Conservation (phyloP, 2,329 filamentous ascomycete species). For the Pseudogymnoascus pannorum region DNA sequence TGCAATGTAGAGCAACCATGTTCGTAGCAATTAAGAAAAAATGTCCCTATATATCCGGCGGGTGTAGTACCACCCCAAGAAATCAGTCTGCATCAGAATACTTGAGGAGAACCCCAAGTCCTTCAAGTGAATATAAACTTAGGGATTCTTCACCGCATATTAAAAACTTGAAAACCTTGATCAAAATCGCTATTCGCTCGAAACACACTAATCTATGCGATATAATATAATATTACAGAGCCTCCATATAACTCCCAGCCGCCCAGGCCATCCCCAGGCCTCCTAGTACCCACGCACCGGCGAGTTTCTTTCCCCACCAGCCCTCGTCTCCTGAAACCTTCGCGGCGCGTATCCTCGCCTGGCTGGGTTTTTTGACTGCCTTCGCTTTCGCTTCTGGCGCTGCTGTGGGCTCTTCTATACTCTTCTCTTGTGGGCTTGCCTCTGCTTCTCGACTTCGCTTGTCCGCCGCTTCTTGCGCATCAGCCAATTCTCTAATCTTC, state of each 20-base stretch:
- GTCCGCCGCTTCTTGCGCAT: constrained; percentile 35
- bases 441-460: constrained; percentile 28
- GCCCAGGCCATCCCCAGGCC: constrained; percentile 55
- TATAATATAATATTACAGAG: constrained; percentile 1
- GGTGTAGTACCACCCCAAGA: too few relatives aligned
- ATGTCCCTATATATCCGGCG: too few relatives aligned
- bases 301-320: constrained; percentile 59
- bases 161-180: neutral
- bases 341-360: constrained; percentile 39
- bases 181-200: constrained; percentile 4
- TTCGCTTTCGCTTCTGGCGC: constrained; percentile 23
- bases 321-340: constrained; percentile 58
- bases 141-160: neutral
- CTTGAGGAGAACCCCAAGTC: neutral
- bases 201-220: neutral
- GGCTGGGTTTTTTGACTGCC: constrained; percentile 12
- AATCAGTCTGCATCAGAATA: too few relatives aligned
- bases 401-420: constrained; percentile 13
- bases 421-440: constrained; percentile 15
- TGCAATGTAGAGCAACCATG: neutral
- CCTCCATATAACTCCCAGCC: constrained; percentile 36
- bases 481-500: constrained; percentile 50
- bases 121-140: neutral
- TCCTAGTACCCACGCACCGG: constrained; percentile 54
- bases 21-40: neutral